Base-by-base conservation (phyloP, 2,329 filamentous ascomycete species). In the Domatiomyces globalis region DNA sequence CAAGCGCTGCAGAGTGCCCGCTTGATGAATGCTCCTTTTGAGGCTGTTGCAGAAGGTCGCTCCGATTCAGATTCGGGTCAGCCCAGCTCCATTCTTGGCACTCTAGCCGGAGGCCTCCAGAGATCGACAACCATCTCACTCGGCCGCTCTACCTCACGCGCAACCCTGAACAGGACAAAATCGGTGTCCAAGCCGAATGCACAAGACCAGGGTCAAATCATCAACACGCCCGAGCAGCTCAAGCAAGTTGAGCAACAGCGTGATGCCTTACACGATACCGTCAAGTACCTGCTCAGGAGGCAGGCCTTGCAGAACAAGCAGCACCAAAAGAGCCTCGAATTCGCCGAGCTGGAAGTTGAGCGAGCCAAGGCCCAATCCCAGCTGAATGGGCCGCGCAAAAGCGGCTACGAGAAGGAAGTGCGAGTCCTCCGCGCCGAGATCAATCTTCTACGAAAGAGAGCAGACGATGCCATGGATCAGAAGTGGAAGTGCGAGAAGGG, bases 401-500 rank as follows among this genome's bases (percentile, higher is more conserved):
- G 80, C 4, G 85, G 86, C 8, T 96, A 94, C 65, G 84, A 94
- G 65, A 81, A 77, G 58, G 90, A 96, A 63, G 85, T 96, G 5
- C 75, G 77, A 1, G 82, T 77, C 55, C 73, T 96, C 44, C 83
- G 88, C 54, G 81, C 84, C 20, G 92, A 98, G 65, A 85, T 98
- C 56, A 86, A 85, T 49, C 78, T 84, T 15, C 75, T 98, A 51
- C 82, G 92, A 44, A 83, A 83, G 55, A 81, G 92, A 50, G 90
- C 90, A 27, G 90, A 98, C 61, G 90, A 96, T 57, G 90, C 90
- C 15, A 77, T 96, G 12, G 87, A 95, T 63, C 86, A 94, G 63
- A 96, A 96, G 68, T 96, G 87, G 83, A 85, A 94, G 64, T 90
- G 89, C 55, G 90, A 95, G 69, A 94, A 94, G 69, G 87, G 87